Evolutionary conservation across 225 moss, liverwort and hornwort species (phyloP), one percentile per base, ranked within the genome.

Genomic region (Physcomitrium patens): DNA sequence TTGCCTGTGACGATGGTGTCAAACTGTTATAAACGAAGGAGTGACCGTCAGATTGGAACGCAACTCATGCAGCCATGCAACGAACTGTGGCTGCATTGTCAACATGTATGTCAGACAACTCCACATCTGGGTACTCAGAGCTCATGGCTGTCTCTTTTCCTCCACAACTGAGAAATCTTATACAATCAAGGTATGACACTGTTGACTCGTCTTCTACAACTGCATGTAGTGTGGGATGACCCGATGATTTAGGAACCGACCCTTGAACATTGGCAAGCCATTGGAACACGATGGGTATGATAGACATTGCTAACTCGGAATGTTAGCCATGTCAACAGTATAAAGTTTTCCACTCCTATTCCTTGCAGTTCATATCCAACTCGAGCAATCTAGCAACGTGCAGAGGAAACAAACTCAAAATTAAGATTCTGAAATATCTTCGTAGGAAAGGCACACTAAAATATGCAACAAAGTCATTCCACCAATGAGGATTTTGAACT

Each of bases 1-100:
- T 94, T 93, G 63, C 97, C 93, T n/a, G 94, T 94, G 20, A 99
- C 97, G 63, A 99, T 93, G 56, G 97, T 94, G 78, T 94, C 93
- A 68, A 94, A 93, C 94, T 94, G 94, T 83, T 42, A 65, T 71
- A 87, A 78, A 44, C 49, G 63, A 62, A 47, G 31, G 53, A 70
- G 23, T 31, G 69, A 9, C 60, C 47, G 74, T 82, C 66, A 79
- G 76, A 72, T 59, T 67, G 44, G 24, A 14, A 60, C 42, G 60
- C 60, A 66, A 63, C 0, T 55, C 24, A 48, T 63, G 31, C 31
- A 37, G 31, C 7, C 31, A 7, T 37, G 31, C 31, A 37, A 37
- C 31, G 31, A 37, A 37, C 31, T 37, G 31, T 99, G 66, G 97
- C 97, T 63, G 97, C 93, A 84, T 99, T 94, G 77, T 94, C 97